phyloP scores from a whole-genome alignment of 805 yeast species.

The Monosporozyma aquatica region DNA sequence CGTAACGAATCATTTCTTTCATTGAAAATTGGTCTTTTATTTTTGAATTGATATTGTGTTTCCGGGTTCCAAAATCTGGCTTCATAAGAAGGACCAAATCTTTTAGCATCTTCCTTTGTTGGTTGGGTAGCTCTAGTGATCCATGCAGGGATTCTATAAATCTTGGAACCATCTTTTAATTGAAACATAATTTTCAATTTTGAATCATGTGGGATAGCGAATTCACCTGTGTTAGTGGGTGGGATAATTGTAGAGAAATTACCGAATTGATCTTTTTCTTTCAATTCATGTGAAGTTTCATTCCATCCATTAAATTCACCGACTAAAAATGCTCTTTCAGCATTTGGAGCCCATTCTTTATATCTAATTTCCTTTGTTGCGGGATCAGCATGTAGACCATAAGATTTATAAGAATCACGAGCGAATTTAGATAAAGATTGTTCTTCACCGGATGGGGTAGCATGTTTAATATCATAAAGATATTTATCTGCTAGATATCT shows the following conservation, averaged over 20 bases:
- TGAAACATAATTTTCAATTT: constrained; percentile 62
- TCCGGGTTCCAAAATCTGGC: constrained; percentile 89
- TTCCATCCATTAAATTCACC: constrained; percentile 93
- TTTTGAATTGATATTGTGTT: constrained; percentile 48
- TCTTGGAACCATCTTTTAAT: constrained; percentile 54
- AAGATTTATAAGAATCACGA: constrained; percentile 54
- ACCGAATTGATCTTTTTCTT: constrained; percentile 53
- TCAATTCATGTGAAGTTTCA: constrained; percentile 44
- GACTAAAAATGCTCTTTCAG: constrained; percentile 59
- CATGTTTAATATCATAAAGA: constrained; percentile 39
- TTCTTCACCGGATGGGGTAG: constrained; percentile 38
- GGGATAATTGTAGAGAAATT: constrained; percentile 57
- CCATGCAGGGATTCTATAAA: constrained; percentile 89
- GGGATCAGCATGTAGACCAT: constrained; percentile 64
- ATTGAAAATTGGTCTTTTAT: constrained; percentile 49
- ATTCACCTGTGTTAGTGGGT: constrained; percentile 33
- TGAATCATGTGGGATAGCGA: constrained; percentile 74
- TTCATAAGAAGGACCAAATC: constrained; percentile 48
- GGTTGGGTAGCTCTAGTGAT: constrained; percentile 73
- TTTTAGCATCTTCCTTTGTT: constrained; percentile 39
- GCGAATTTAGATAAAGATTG: constrained; percentile 66
- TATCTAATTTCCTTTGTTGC: constrained; percentile 47
- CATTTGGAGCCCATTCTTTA: constrained; percentile 89
- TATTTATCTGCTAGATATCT: constrained; percentile 58
- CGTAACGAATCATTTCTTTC: constrained; percentile 42